Evolutionary conservation across 441 rosid species (phyloP).

Genomic region (Populus hybrid): DNA sequence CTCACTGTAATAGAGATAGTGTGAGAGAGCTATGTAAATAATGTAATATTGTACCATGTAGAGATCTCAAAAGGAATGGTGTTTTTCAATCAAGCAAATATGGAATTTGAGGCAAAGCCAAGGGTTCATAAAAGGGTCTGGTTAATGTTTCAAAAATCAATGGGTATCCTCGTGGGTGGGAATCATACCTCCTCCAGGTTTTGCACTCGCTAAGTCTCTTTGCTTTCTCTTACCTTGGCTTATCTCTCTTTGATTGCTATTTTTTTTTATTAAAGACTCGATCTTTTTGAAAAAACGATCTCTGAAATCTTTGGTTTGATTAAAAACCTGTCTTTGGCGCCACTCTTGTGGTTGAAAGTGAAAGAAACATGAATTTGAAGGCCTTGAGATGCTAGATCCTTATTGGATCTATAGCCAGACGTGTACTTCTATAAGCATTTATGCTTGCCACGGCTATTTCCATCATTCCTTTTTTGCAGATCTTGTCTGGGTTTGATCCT

Average conservation of each 20-base stretch:
- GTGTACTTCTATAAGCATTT: slow-evolving; percentile 43
- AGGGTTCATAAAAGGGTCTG: slow-evolving; percentile 57
- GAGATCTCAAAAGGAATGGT: slow-evolving; percentile 18
- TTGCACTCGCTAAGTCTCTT: slow-evolving; percentile 55
- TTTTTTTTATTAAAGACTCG: neutral
- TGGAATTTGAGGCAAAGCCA: slow-evolving; percentile 37
- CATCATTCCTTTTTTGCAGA: slow-evolving; percentile 36
- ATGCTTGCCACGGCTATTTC: slow-evolving; percentile 44
- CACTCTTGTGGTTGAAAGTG: slow-evolving; percentile 4
- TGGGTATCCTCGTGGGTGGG: slow-evolving; percentile 89
- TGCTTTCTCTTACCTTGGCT: slow-evolving; percentile 16
- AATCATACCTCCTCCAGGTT: slow-evolving; percentile 89
- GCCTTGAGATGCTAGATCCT: slow-evolving; percentile 30
- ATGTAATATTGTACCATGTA: slow-evolving; percentile 21
- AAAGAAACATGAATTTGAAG: slow-evolving; percentile 47
- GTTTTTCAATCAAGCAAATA: slow-evolving; percentile 14
- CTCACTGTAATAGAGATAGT: neutral
- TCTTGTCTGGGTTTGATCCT: slow-evolving; percentile 33
- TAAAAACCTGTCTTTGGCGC: slow-evolving; percentile 14
- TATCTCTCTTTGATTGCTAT: slow-evolving; percentile 20
- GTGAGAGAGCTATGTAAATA: neutral
- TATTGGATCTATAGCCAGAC: slow-evolving; percentile 39
- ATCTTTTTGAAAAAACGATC: slow-evolving; percentile 19
- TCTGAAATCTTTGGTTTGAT: slow-evolving; percentile 14
- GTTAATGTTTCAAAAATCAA: slow-evolving; percentile 58